phyloP scores from a whole-genome alignment of 208 protist species.

The Leptomonas seymouri region DNA sequence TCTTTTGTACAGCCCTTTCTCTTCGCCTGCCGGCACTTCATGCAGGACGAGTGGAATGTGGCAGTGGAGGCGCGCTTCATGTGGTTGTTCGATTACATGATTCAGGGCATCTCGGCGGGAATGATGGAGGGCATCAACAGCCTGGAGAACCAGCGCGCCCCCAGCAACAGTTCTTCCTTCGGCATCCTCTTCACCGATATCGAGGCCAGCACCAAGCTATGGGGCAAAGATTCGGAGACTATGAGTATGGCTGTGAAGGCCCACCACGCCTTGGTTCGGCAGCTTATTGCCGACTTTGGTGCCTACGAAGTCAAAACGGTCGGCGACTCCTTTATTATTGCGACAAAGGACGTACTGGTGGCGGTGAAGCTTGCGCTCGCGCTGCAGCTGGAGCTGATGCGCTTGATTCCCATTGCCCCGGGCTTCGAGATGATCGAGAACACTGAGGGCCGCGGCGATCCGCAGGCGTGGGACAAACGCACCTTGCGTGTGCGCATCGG shows the following conservation, averaged over 20 bases:
- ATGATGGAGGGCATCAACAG: constrained; percentile 51
- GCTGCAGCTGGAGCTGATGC: constrained; percentile 81
- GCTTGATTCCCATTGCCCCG: constrained; percentile 54
- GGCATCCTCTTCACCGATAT: constrained; percentile 85
- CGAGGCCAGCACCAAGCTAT: constrained; percentile 78
- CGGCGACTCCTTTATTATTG: constrained; percentile 88
- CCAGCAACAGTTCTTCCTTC: constrained; percentile 47
- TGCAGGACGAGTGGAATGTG: constrained; percentile 74
- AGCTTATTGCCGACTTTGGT: constrained; percentile 58
- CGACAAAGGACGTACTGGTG: constrained; percentile 57
- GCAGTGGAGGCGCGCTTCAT: constrained; percentile 66
- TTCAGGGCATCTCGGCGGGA: constrained; percentile 50
- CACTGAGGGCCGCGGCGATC: constrained; percentile 55
- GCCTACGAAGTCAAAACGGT: constrained; percentile 88
- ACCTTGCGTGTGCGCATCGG: constrained; percentile 69
- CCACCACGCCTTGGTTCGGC: constrained; percentile 71
- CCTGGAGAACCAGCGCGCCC: constrained; percentile 44
- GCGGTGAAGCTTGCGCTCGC: constrained; percentile 71
- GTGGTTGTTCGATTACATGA: constrained; percentile 52
- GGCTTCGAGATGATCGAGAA: constrained; percentile 65
- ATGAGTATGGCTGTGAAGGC: constrained; percentile 73
- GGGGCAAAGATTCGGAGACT: constrained; percentile 55
- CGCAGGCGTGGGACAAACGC: constrained; percentile 36
- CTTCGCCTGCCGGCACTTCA: constrained; percentile 69
- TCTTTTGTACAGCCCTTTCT: constrained; percentile 72